Conservation (phyloP, 129 eudicot species). For the Lactuca sativa region DNA sequence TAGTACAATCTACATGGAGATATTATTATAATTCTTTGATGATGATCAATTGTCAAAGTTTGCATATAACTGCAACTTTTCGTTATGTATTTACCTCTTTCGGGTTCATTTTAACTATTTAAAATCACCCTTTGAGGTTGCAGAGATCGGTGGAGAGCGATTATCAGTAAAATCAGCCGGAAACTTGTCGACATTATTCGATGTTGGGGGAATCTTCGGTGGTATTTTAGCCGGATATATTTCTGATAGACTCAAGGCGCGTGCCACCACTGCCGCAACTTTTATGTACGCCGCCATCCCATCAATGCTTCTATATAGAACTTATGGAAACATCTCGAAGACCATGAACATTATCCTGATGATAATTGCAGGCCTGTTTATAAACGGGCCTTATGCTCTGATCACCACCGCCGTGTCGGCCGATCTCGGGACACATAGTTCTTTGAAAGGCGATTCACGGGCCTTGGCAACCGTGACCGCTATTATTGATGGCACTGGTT, state of each 20-base stretch:
- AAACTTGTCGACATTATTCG: slow-evolving; percentile 84
- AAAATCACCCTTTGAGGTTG: neutral
- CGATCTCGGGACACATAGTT: slow-evolving; percentile 89
- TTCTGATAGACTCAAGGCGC: slow-evolving; percentile 80
- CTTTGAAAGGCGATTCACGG: slow-evolving; percentile 77
- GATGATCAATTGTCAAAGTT: too few species aligned
- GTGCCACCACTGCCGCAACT: slow-evolving; percentile 84
- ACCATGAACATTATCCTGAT: slow-evolving; percentile 61
- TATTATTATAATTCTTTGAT: too few species aligned
- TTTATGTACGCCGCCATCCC: slow-evolving; percentile 83
- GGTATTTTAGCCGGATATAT: slow-evolving; percentile 88
- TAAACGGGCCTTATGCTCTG: slow-evolving; percentile 98
- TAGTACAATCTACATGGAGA: too few species aligned
- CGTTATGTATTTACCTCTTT: neutral
- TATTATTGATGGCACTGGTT: slow-evolving; percentile 94
- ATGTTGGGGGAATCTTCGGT: slow-evolving; percentile 93
- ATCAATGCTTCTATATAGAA: slow-evolving; percentile 63
- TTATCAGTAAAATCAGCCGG: slow-evolving; percentile 93
- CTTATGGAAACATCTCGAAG: slow-evolving; percentile 64
- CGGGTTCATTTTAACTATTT: neutral
- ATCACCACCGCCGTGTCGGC: slow-evolving; percentile 97
- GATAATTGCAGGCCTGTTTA: slow-evolving; percentile 76
- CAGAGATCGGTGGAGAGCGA: slow-evolving; percentile 85
- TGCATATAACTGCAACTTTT: neutral
- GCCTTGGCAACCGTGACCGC: slow-evolving; percentile 97